Evolutionary conservation across 1,284 basidiomycete genomes (phyloP).

Genomic region (Cryptococcus hybrid): DNA sequence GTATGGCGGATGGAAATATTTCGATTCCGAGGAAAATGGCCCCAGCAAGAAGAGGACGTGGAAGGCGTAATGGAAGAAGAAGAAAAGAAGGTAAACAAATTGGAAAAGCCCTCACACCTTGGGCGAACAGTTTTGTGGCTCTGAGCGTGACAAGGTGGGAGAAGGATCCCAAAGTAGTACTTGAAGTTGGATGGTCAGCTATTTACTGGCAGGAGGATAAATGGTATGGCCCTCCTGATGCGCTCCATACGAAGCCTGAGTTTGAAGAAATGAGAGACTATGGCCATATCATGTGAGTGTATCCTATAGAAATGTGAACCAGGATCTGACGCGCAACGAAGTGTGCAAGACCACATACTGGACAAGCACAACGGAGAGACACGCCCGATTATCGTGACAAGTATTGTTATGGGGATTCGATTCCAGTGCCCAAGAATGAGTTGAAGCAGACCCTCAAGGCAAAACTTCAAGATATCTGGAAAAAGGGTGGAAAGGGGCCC

Average conservation of each 20-base stretch:
- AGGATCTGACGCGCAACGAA: constrained; percentile 7
- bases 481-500: constrained; percentile 30
- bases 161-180: constrained; percentile 22
- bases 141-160: constrained; percentile 39
- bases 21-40: neutral
- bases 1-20: constrained; percentile 20
- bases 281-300: constrained; percentile 43
- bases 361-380: constrained; percentile 23
- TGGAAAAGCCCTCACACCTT: constrained; percentile 8
- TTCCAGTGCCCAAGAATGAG: constrained; percentile 17
- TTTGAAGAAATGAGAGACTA: constrained; percentile 29
- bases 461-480: constrained; percentile 28
- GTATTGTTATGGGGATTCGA: constrained; percentile 30
- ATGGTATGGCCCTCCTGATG: neutral
- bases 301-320: neutral
- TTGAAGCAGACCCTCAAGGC: constrained; percentile 18
- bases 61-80: neutral
- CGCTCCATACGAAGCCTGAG: constrained; percentile 3
- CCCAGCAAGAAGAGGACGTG: neutral
- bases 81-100: neutral
- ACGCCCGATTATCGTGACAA: constrained; percentile 20
- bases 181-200: constrained; percentile 40
- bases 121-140: constrained; percentile 38
- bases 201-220: constrained; percentile 22
- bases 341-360: constrained; percentile 36